phyloP scores from a whole-genome alignment of 345 rosid species.

The Combretum micranthum region DNA sequence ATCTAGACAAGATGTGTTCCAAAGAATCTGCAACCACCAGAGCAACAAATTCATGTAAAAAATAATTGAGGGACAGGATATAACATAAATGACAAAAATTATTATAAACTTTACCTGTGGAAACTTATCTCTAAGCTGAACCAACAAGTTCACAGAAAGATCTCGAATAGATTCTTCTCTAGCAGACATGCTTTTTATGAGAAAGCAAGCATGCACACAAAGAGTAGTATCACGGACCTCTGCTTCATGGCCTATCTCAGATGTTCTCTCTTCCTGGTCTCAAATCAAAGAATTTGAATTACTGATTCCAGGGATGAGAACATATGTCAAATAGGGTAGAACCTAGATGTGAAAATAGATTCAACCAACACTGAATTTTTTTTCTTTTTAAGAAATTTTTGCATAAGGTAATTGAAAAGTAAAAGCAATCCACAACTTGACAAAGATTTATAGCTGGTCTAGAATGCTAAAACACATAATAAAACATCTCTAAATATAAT shows the following conservation, averaged over 20 bases:
- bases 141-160: slow-evolving; percentile 74
- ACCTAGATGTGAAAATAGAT: too few relatives aligned
- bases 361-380: too few relatives aligned
- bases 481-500: too few relatives aligned
- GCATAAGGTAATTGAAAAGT: too few relatives aligned
- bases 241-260: slow-evolving; percentile 77
- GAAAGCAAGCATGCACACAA: slow-evolving; percentile 80
- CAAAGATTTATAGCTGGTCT: too few relatives aligned
- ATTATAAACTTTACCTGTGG: slow-evolving; percentile 60
- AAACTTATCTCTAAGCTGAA: slow-evolving; percentile 91
- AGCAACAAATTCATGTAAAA: slow-evolving; percentile 11
- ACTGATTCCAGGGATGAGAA: too few relatives aligned
- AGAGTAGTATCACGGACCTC: slow-evolving; percentile 76
- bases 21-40: slow-evolving; percentile 63
- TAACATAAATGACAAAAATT: slow-evolving; percentile 1
- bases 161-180: slow-evolving; percentile 93
- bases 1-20: slow-evolving; percentile 95
- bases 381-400: too few relatives aligned
- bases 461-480: too few relatives aligned
- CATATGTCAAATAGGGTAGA: too few relatives aligned
- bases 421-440: too few relatives aligned
- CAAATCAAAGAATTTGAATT: slow-evolving; percentile 16
- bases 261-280: slow-evolving; percentile 78
- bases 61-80: slow-evolving; percentile 5
- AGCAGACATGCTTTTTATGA: slow-evolving; percentile 88